Percentiles rank a stretch among this genome's conserved stretches.
Conservation (phyloP, 169 alveolate genomes). For the Eimeria acervulina region DNA sequence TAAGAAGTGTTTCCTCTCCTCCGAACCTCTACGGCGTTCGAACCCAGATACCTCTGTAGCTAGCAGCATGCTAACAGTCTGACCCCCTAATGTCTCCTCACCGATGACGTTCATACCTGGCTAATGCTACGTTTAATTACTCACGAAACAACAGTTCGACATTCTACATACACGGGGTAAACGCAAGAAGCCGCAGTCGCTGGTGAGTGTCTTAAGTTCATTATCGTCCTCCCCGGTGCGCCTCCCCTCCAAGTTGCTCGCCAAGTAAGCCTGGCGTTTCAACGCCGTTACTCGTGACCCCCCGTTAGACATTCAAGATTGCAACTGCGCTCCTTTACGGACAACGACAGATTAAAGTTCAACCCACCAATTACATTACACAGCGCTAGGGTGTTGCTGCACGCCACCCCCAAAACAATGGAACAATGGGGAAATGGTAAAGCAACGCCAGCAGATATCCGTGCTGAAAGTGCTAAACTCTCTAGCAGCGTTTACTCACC, state of each 20-base stretch:
- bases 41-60: too few species aligned
- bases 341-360: not conserved
- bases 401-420: not conserved
- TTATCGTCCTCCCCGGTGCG: not conserved
- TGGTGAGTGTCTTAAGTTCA: not conserved
- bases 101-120: too few species aligned
- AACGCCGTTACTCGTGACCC: not conserved
- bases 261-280: not conserved
- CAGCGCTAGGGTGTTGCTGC: not conserved
- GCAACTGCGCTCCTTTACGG: not conserved
- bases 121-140: not conserved
- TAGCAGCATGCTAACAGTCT: too few species aligned
- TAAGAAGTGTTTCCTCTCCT: too few species aligned
- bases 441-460: not conserved
- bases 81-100: too few species aligned
- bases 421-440: not conserved
- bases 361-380: not conserved
- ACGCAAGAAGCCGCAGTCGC: not conserved
- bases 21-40: too few species aligned
- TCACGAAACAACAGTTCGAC: not conserved
- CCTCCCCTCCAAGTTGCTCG: not conserved
- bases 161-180: not conserved
- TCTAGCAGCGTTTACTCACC: too few species aligned
- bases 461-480: too few species aligned
- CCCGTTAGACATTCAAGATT: not conserved